Evolutionary conservation across 1,139 yeast genomes (phyloP), one percentile per base, ranked within the genome.

Genomic region (Magnusiomyces suaveolens): DNA sequence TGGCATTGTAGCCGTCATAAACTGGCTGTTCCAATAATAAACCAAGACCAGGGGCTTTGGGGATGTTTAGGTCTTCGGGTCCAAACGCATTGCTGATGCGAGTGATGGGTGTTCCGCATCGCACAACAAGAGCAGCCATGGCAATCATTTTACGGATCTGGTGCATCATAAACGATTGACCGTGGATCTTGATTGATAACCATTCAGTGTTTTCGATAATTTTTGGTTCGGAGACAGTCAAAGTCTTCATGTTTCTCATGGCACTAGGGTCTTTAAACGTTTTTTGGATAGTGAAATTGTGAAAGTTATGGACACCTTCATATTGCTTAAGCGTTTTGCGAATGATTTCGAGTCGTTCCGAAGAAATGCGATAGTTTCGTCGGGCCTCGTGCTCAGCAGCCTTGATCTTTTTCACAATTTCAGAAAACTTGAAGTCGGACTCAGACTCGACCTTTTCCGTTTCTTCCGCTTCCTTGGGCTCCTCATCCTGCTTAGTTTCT

Each of bases 101-200:
- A 23, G 77, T 77, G 33, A 80, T 68, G 2, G 97, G 96, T 64
- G 92, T 81, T 20, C 96, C 92, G 23, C 94, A 83, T 65, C 98
- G 80, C 33, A 90, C 82, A 20, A 87, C 81, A 54, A 92, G 75
- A 0, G 90, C 81, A 1, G 95, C 96, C 95, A 92, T 85, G 32
- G 97, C 94, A 57, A 94, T 88, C 99, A 92, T 92, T 69, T 92
- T 92, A 68, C 99, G 82, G 65, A 92, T 92, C 75, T 92, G 99
- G 70, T 92, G 98, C 59, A 92, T 76, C 99, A 94, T 94, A 69
- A 92, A 92, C 10, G 97, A 88, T 71, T 92, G 98, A 2, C 99
- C 99, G 67, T 92, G 98, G 59, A 92, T 87, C 71, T 92, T 92
- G 64, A 94, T 84, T 1, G 96, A 87, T 3, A 88, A 79, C 99